phyloP scores from a whole-genome alignment of 805 yeast species.

The Schizosaccharomyces osmophilus region DNA sequence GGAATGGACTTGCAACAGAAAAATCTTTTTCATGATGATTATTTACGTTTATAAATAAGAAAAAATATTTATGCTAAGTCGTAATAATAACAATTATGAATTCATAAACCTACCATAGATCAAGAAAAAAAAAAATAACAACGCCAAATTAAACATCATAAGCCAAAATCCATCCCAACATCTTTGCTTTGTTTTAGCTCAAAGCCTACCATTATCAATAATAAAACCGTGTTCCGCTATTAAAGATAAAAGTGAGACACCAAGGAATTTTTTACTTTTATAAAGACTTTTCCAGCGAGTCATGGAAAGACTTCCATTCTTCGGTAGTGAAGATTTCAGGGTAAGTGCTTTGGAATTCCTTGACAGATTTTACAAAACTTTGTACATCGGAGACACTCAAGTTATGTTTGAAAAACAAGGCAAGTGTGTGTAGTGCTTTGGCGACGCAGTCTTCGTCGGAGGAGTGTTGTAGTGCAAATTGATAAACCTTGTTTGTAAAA shows the following conservation, averaged over 20 bases:
- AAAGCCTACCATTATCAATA: no score
- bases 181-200: no score
- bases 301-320: neutral
- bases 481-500: neutral
- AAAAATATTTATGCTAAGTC: no score
- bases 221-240: neutral
- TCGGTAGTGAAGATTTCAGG: neutral
- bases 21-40: no score
- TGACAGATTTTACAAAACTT: neutral
- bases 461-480: neutral
- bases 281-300: neutral
- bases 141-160: no score
- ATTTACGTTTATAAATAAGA: no score
- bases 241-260: neutral
- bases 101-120: no score
- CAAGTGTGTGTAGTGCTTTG: neutral
- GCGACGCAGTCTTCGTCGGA: neutral
- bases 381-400: neutral
- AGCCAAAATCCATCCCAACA: no score
- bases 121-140: no score
- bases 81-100: no score
- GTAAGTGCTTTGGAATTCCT: neutral
- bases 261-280: neutral
- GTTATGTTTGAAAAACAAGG: neutral
- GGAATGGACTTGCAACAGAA: no score